Percentiles rank a stretch among this genome's conserved stretches.
These are phyloP conservation scores for Plasmodium reichenowi DNA, from an alignment of 169 alveolate species.

Conservation along the genomic window DNA sequence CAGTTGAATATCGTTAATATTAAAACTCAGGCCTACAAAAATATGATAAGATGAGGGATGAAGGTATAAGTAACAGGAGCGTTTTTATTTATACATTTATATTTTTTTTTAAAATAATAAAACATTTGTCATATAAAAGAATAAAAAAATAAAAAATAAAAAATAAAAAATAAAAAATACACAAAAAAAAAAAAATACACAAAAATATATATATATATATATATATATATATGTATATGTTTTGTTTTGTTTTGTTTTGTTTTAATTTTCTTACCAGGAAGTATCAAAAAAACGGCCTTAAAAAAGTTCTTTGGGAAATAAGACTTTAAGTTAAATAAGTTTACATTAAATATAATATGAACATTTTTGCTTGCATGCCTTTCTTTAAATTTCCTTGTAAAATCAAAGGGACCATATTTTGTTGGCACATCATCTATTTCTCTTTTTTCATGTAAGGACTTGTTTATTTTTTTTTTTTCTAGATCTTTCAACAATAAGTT, in stretches of 20 bases:
- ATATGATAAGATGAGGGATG: background rate
- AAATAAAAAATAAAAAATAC: too few relatives aligned
- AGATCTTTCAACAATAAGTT: slow-evolving; percentile 26
- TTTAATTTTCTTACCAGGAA: slow-evolving; percentile 25
- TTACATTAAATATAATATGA: slow-evolving; percentile 12
- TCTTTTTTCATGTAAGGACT: slow-evolving; percentile 1
- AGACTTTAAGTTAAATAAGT: slow-evolving; percentile 17
- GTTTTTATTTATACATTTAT: too few relatives aligned
- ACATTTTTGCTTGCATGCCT: slow-evolving; percentile 9
- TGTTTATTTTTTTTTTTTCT: slow-evolving; percentile 23
- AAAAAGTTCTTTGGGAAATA: slow-evolving; percentile 44
- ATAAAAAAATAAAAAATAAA: too few relatives aligned
- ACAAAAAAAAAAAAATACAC: too few relatives aligned
- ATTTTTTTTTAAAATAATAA: too few relatives aligned
- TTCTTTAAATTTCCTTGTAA: slow-evolving; percentile 35
- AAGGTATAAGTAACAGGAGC: too few relatives aligned
- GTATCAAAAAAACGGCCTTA: slow-evolving; percentile 29
- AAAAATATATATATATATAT: too few relatives aligned
- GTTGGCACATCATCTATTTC: background rate
- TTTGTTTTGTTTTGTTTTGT: too few relatives aligned
- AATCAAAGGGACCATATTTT: slow-evolving; percentile 17
- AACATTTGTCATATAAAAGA: background rate
- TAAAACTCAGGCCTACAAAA: slow-evolving; percentile 41
- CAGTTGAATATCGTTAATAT: slow-evolving; percentile 34
- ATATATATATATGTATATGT: too few relatives aligned